These are phyloP conservation scores for Toxoplasma gondii DNA, from an alignment of 169 alveolate genomes.

Conservation along the genomic window DNA sequence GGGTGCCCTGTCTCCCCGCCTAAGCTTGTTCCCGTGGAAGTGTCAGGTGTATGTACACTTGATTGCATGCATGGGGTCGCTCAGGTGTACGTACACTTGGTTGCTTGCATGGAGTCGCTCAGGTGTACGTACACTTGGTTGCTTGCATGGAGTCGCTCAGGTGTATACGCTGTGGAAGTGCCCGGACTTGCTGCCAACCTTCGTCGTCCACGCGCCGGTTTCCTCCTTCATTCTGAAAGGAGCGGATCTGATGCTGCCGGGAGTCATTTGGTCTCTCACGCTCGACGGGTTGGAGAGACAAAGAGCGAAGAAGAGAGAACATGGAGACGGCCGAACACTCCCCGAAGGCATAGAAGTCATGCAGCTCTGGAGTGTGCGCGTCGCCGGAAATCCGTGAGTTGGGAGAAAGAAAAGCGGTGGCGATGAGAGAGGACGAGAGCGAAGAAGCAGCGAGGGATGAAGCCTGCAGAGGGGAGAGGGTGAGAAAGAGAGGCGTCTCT, in stretches of 20 bases:
- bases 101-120: background rate
- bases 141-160: background rate
- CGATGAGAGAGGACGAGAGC: too few relatives aligned
- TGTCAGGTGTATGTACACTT: too few relatives aligned
- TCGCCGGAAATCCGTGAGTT: constrained; percentile 38
- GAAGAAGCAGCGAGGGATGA: background rate
- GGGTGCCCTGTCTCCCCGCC: too few relatives aligned
- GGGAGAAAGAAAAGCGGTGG: background rate
- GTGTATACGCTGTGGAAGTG: constrained; percentile 61
- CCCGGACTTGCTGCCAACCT: constrained; percentile 54
- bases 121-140: constrained; percentile 47
- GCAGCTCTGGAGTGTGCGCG: constrained; percentile 50
- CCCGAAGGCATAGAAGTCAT: background rate
- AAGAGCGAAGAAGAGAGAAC: background rate
- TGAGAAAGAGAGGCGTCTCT: background rate
- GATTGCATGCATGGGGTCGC: too few relatives aligned
- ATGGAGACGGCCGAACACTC: background rate
- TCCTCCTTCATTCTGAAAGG: constrained; percentile 55
- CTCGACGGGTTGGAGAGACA: constrained; percentile 1
- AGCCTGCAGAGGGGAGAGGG: background rate
- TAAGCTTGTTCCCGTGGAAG: too few relatives aligned
- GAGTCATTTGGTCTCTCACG: constrained; percentile 47
- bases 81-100: too few relatives aligned
- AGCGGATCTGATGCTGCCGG: constrained; percentile 70
- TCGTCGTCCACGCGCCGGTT: constrained; percentile 52